Conservation (phyloP, 805 yeast species). For the Lachancea waltii region DNA sequence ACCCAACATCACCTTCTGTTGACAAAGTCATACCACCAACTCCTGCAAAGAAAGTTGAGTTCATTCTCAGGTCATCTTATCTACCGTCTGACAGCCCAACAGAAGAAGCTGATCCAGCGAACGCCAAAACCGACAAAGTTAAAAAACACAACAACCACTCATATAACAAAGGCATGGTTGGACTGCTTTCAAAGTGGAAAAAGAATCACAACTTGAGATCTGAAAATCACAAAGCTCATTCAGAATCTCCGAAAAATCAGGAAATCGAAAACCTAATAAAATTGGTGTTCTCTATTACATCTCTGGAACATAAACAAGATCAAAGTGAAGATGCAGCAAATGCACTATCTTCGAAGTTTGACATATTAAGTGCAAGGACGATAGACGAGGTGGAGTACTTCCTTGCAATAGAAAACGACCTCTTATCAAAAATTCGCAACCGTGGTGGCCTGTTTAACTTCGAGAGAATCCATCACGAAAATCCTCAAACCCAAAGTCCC, state of each 20-base stretch:
- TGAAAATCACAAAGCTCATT: conserved; percentile 4
- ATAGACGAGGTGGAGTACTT: conserved; percentile 60
- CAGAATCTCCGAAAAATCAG: conserved; percentile 16
- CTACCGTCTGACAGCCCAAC: conserved; percentile 15
- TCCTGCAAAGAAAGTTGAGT: conserved; percentile 57
- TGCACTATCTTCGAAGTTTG: conserved; percentile 38
- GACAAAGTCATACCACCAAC: conserved; percentile 54
- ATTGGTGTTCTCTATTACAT: conserved; percentile 33
- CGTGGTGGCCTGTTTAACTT: conserved; percentile 1
- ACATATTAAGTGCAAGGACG: conserved; percentile 62
- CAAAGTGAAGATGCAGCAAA: conserved; percentile 12
- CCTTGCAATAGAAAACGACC: conserved; percentile 41
- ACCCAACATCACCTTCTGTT: conserved; percentile 41
- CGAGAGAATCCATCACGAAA: conserved; percentile 5
- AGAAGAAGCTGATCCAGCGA: conserved; percentile 5
- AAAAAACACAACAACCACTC: not conserved
- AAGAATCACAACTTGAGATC: conserved; percentile 18
- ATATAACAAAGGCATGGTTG: conserved; percentile 20
- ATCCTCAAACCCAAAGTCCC: not conserved
- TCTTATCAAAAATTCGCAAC: conserved; percentile 23
- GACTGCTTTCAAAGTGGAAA: conserved; percentile 29
- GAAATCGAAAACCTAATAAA: conserved; percentile 34
- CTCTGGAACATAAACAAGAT: conserved; percentile 20
- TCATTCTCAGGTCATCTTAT: conserved; percentile 30
- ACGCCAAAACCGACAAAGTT: not conserved